Conservation (phyloP, 176 grass and related monocot species). For the Calamus simplicifolius region DNA sequence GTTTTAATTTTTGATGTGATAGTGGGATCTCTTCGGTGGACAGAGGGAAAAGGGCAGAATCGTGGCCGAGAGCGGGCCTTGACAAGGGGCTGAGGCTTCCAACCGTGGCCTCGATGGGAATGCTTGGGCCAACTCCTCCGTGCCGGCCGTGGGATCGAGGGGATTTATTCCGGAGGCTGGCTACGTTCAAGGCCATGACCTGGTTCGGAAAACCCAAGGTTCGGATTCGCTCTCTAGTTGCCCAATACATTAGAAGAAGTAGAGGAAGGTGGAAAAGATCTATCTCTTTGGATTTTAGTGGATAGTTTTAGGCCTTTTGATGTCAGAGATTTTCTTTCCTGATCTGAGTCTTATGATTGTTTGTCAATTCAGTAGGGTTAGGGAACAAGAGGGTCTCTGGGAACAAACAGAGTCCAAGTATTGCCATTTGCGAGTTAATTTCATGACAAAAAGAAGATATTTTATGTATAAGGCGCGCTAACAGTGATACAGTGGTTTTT, state of each 20-base stretch:
- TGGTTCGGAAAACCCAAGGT: slow-evolving; percentile 99
- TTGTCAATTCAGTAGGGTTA: background rate
- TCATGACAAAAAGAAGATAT: too few relatives aligned
- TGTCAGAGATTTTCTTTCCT: background rate
- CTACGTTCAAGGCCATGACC: slow-evolving; percentile 98
- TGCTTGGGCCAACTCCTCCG: slow-evolving; percentile 35
- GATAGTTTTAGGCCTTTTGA: background rate
- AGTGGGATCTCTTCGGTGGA: slow-evolving; percentile 19
- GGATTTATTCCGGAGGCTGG: slow-evolving; percentile 64
- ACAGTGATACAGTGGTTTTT: too few relatives aligned
- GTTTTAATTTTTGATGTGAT: slow-evolving; percentile 19
- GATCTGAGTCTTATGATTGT: slow-evolving; percentile 1
- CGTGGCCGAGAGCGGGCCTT: slow-evolving; percentile 36
- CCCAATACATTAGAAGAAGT: too few relatives aligned
- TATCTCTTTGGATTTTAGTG: too few relatives aligned
- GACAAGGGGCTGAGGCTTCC: slow-evolving; percentile 49
- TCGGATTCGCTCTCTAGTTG: background rate
- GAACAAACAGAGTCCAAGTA: too few relatives aligned
- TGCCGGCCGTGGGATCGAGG: slow-evolving; percentile 89
- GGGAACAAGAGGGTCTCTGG: too few relatives aligned
- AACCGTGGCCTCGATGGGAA: slow-evolving; percentile 27
- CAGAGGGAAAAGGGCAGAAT: slow-evolving; percentile 22
- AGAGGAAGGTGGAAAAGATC: too few relatives aligned
- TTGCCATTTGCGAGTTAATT: too few relatives aligned
- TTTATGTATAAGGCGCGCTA: too few relatives aligned